Percentiles rank a stretch among this genome's conserved stretches.
These are phyloP conservation scores for Penicillium cosmopolitanum DNA, from an alignment of 495 filamentous ascomycete species.

Conservation along the genomic window DNA sequence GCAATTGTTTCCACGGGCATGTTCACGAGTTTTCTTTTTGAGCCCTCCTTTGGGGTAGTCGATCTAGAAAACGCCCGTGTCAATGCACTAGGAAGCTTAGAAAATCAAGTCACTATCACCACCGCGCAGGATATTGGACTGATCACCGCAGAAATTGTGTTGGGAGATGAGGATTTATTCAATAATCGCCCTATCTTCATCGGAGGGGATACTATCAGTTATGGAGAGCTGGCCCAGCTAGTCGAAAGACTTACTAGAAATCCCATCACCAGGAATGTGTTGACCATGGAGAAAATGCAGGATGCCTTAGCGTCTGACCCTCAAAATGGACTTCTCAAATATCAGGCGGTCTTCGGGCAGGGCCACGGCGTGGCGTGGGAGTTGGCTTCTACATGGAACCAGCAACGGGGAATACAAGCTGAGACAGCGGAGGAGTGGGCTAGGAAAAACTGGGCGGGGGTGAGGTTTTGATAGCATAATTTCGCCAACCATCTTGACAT, in stretches of 20 bases:
- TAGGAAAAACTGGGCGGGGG: not conserved
- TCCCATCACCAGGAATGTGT: constrained; percentile 48
- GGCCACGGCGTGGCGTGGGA: constrained; percentile 64
- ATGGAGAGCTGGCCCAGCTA: constrained; percentile 52
- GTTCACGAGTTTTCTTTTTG: constrained; percentile 67
- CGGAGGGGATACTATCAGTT: constrained; percentile 62
- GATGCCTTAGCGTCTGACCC: constrained; percentile 48
- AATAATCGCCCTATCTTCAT: constrained; percentile 43
- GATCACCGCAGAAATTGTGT: constrained; percentile 55
- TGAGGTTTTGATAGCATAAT: not conserved
- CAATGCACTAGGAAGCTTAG: constrained; percentile 59
- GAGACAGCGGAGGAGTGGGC: constrained; percentile 48
- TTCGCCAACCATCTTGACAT: not conserved
- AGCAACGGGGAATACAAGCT: constrained; percentile 43
- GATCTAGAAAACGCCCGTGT: constrained; percentile 36
- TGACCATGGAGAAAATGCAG: constrained; percentile 42
- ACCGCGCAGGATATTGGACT: constrained; percentile 61
- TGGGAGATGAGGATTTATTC: constrained; percentile 28
- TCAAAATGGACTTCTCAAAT: constrained; percentile 56
- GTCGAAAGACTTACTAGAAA: constrained; percentile 46
- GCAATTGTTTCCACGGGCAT: constrained; percentile 63
- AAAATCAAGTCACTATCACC: constrained; percentile 59
- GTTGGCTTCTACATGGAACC: constrained; percentile 50
- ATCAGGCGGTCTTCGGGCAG: constrained; percentile 61
- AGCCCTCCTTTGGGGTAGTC: constrained; percentile 60